Base-by-base conservation (phyloP, 179 eudicot species). In the Carnegiea gigantea region DNA sequence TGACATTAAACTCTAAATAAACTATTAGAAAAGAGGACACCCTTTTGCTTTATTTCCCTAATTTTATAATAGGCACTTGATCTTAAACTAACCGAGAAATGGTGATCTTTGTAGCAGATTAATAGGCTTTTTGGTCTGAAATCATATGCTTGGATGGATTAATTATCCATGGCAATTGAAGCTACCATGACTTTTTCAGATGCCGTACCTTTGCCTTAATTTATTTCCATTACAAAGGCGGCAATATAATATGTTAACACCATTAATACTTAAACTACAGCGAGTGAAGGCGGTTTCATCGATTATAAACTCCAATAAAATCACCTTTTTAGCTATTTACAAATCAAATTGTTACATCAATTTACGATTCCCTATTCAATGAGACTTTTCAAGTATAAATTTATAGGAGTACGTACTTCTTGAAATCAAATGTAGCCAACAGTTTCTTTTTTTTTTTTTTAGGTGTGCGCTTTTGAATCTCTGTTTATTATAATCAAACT, bases 21-120 rank as follows among this genome's bases (percentile, higher is more conserved):
- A 70, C 9, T 30, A 70, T 23, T 70, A 8, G 17, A 70, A 70
- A 70, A 70, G 73, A 30, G 9, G 46, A 70, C 33, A 70, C 73
- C 46, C 73, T 70, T 70, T 70, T 70, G 43, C 73, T 70, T 70
- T 57, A 12, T 70, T 70, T 36, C 46, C 33, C 5, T 70, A 14
- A 12, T 70, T 30, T 21, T 62, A n/a, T 62, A n/a, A 36, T 26
- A 5, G 18, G 44, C 73, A 70, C 43, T 70, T 70, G 1, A 28
- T 36, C 43, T 36, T 70, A 70, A 70, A 70, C 9, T 70, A 70
- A 67, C 71, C 44, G 15, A 70, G n/a, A 70, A 70, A 70, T 30
- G n/a, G 18, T 36, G n/a, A 17, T 36, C 73, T 36, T 70, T 67
- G 2, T 1, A 30, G 46, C 68, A n/a, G 68, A 62, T 62, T 62